Percentiles rank a stretch among this genome's conserved stretches.
phyloP scores from a whole-genome alignment of 345 rosid species.

The Psidium friedrichsthalianum region DNA sequence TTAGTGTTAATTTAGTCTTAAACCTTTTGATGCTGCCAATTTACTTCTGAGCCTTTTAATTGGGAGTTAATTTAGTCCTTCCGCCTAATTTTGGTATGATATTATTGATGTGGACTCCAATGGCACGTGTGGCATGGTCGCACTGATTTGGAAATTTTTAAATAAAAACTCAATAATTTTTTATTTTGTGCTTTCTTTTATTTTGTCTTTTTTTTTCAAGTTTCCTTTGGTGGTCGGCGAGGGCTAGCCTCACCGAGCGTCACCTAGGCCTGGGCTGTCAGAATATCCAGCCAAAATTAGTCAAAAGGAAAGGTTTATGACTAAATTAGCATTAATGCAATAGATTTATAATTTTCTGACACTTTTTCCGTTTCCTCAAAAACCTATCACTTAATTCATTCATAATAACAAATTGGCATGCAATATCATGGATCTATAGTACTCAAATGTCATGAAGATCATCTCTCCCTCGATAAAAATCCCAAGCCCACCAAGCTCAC shows the following conservation, averaged over 20 bases:
- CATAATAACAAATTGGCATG: background rate
- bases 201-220: background rate
- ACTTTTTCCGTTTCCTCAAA: background rate
- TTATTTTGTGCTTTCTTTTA: background rate
- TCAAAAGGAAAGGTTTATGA: background rate
- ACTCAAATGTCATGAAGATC: background rate
- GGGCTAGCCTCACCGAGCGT: no score
- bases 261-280: no score
- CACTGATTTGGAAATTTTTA: background rate
- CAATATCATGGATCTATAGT: slow-evolving; percentile 10
- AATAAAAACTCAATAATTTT: background rate
- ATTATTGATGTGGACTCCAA: background rate
- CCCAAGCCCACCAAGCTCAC: background rate
- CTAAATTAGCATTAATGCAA: background rate
- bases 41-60: background rate
- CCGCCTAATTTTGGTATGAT: background rate
- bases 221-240: no score
- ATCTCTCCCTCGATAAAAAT: background rate
- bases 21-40: background rate
- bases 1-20: background rate
- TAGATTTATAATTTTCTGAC: no score
- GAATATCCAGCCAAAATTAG: no score
- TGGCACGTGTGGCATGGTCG: no score
- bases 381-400: background rate
- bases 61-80: background rate